Percentiles rank a stretch among this genome's conserved stretches.
phyloP scores from a whole-genome alignment of 306 rosid species.

The Malus sylvestris region DNA sequence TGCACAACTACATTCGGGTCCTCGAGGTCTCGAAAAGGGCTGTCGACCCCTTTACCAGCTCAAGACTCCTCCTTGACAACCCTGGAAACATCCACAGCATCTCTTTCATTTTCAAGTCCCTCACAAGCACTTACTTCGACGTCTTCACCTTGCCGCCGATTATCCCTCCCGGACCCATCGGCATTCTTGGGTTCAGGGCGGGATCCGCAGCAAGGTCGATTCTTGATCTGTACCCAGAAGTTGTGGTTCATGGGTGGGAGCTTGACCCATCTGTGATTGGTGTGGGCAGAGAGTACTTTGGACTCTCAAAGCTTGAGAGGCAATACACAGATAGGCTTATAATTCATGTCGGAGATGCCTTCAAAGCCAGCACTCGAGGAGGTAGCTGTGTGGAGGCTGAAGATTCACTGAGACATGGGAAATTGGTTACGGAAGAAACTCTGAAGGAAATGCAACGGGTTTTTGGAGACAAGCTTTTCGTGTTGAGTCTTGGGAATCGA shows the following conservation, averaged over 20 bases:
- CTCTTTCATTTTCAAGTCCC: slow-evolving; percentile 52
- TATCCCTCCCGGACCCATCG: slow-evolving; percentile 71
- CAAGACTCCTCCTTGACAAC: slow-evolving; percentile 76
- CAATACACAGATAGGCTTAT: slow-evolving; percentile 40
- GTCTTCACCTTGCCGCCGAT: slow-evolving; percentile 75
- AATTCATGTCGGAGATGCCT: slow-evolving; percentile 56
- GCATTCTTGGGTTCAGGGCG: slow-evolving; percentile 78
- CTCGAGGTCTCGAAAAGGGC: slow-evolving; percentile 67
- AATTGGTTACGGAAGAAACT: slow-evolving; percentile 52
- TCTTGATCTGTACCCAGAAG: slow-evolving; percentile 50
- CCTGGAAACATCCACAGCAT: slow-evolving; percentile 97
- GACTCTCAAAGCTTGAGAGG: slow-evolving; percentile 47
- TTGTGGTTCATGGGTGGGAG: slow-evolving; percentile 75
- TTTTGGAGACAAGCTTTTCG: slow-evolving; percentile 41
- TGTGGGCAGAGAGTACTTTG: slow-evolving; percentile 68
- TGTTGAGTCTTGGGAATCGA: slow-evolving; percentile 58
- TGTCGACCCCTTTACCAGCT: slow-evolving; percentile 81
- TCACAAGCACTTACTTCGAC: slow-evolving; percentile 73
- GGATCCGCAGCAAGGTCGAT: slow-evolving; percentile 64
- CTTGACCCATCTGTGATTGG: slow-evolving; percentile 73
- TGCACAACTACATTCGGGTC: slow-evolving; percentile 76
- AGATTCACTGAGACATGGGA: slow-evolving; percentile 51
- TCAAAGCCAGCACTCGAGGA: slow-evolving; percentile 49
- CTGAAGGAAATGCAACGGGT: slow-evolving; percentile 59
- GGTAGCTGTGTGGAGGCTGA: slow-evolving; percentile 95